A percentile compares a stretch with the other conserved stretches of the same genome.
Conservation (phyloP, 805 yeast species). For the Wickerhamiella qilinensis region DNA sequence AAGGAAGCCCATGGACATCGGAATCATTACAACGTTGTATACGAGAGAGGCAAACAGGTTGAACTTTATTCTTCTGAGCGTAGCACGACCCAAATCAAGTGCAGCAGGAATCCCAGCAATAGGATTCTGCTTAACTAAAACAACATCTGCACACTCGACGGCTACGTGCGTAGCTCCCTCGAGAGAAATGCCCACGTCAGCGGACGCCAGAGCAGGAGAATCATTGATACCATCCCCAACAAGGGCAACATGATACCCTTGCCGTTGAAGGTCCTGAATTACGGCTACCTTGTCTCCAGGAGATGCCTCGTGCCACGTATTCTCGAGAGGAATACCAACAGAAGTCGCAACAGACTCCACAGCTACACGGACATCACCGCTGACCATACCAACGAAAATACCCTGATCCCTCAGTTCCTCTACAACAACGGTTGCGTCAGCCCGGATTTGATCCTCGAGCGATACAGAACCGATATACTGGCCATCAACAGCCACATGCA, state of each 20-base stretch:
- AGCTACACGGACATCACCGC: conserved; percentile 63
- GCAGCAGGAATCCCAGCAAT: conserved; percentile 31
- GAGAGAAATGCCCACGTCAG: conserved; percentile 82
- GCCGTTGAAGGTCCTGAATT: conserved; percentile 34
- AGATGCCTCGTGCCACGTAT: conserved; percentile 58
- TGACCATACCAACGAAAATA: conserved; percentile 63
- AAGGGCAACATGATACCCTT: conserved; percentile 48
- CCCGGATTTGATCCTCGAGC: conserved; percentile 50
- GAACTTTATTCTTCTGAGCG: conserved; percentile 61
- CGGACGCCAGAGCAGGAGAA: conserved; percentile 84
- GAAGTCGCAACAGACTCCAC: conserved; percentile 49
- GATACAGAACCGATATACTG: conserved; percentile 48
- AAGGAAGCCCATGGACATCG: conserved; percentile 87
- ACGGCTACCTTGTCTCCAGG: conserved; percentile 66
- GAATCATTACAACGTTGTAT: conserved; percentile 78
- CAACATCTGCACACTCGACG: conserved; percentile 90
- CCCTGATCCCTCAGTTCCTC: conserved; percentile 35
- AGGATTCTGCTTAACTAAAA: conserved; percentile 30
- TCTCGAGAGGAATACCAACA: conserved; percentile 47
- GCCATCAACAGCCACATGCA: conserved; percentile 44
- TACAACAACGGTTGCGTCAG: conserved; percentile 47
- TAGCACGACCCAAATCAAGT: conserved; percentile 46
- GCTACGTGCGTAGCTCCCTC: conserved; percentile 93
- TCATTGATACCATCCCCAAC: conserved; percentile 98
- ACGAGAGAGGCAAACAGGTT: conserved; percentile 77